Percentiles rank a stretch among this genome's conserved stretches.
phyloP scores from a whole-genome alignment of 352 stramenopile species.

The Phytopythium chamaehyphon region DNA sequence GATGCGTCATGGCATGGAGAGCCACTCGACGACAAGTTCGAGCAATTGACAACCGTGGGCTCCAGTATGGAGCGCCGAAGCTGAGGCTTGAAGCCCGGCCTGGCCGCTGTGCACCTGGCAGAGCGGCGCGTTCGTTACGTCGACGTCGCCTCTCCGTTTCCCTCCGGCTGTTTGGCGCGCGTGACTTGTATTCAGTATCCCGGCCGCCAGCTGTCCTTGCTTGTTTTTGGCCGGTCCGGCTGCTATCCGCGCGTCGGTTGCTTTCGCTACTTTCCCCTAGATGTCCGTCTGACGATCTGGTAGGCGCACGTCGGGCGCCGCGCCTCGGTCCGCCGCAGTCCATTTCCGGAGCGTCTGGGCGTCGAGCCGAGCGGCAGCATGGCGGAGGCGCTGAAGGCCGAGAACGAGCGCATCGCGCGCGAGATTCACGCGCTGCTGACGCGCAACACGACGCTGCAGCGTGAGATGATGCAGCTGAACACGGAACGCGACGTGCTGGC shows the following conservation, averaged over 20 bases:
- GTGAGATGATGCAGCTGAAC: slow-evolving; percentile 48
- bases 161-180: slow-evolving; percentile 1
- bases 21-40: too few relatives aligned
- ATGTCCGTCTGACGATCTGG: neutral
- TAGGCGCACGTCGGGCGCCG: slow-evolving; percentile 9
- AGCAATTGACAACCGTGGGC: too few relatives aligned
- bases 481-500: slow-evolving; percentile 42
- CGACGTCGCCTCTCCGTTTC: slow-evolving; percentile 4
- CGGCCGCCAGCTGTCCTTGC: neutral
- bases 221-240: neutral
- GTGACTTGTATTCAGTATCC: slow-evolving; percentile 1
- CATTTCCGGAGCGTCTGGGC: too few relatives aligned
- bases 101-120: neutral
- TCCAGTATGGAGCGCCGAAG: too few relatives aligned
- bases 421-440: slow-evolving; percentile 58
- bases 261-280: neutral
- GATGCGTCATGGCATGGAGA: too few relatives aligned
- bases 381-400: slow-evolving; percentile 12
- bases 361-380: slow-evolving; percentile 5
- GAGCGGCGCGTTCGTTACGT: neutral
- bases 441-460: slow-evolving; percentile 62
- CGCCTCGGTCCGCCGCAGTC: too few relatives aligned
- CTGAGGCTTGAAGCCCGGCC: too few relatives aligned
- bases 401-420: slow-evolving; percentile 51
- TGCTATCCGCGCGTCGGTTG: slow-evolving; percentile 5